Percentiles rank a stretch among this genome's conserved stretches.
phyloP scores from a whole-genome alignment of 169 alveolate genomes.

The Plasmodium yoelii region DNA sequence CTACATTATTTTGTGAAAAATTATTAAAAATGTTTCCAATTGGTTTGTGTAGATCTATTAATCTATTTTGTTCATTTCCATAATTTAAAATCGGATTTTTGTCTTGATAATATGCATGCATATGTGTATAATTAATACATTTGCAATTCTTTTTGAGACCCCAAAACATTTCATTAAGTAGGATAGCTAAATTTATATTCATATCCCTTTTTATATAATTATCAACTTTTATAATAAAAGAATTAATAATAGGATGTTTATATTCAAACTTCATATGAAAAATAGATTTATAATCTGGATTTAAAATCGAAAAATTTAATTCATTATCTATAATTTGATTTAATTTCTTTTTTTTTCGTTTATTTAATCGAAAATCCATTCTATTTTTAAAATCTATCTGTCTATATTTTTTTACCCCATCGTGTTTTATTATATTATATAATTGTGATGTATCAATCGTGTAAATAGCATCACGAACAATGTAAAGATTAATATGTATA shows the following conservation, averaged over 20 bases:
- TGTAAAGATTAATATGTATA: slow-evolving; percentile 27
- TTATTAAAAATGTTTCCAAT: slow-evolving; percentile 30
- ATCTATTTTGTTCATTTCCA: background rate
- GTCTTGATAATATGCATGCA: slow-evolving; percentile 11
- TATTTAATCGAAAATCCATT: slow-evolving; percentile 28
- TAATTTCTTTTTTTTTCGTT: background rate
- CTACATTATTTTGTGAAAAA: background rate
- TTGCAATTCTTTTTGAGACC: slow-evolving; percentile 26
- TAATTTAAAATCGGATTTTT: too few relatives aligned
- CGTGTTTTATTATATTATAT: background rate
- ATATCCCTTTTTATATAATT: slow-evolving; percentile 28
- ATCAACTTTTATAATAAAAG: slow-evolving; percentile 34
- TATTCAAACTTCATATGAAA: background rate
- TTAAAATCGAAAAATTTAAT: background rate
- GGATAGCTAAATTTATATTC: slow-evolving; percentile 35
- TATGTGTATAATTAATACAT: slow-evolving; percentile 49
- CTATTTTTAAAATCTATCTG: slow-evolving; percentile 11
- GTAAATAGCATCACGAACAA: slow-evolving; percentile 13
- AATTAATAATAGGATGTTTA: slow-evolving; percentile 8
- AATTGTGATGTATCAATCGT: background rate
- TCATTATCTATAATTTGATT: too few relatives aligned
- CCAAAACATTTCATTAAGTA: slow-evolving; percentile 58
- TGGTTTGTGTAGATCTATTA: slow-evolving; percentile 53
- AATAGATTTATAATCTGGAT: slow-evolving; percentile 5
- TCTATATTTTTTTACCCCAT: slow-evolving; percentile 1